Base-by-base conservation (phyloP, 306 rosid species). In the Ziziphus jujuba region DNA sequence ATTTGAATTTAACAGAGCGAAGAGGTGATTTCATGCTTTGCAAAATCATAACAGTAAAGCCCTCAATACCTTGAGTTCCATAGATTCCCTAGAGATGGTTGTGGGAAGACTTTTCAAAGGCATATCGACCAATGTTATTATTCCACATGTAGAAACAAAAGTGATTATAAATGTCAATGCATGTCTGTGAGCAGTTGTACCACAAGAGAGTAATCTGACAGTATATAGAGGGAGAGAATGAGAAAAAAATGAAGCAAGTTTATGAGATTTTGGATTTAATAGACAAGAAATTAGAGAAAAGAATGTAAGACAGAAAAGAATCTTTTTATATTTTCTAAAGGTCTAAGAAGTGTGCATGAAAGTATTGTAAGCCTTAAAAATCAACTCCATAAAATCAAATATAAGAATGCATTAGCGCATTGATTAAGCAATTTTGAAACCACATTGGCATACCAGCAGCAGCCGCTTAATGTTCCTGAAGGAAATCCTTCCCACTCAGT, bases 121-220 rank as follows among this genome's bases (percentile, higher is more conserved):
- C 98, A 93, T 93, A 77, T 93, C 98, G 84, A 93, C 84, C 77
- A 93, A 83, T 43, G 96, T 88, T 35, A 97, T 93, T 57, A 93
- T 77, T 19, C 98, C 98, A 58, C 98, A 96, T 93, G 80, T 60
- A 56, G 19, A 71, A 83, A 72, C 33, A 28, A 28, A 58, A 70
- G 2, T 13, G 20, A 20, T 28, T 28, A 28, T 28, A 28, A 28
- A 28, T 28, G 33, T 28, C n/a, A n/a, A n/a, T n/a, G n/a, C n/a
- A 28, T 2, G 33, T 28, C 4, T 28, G 33, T 28, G 33, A 28
- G 33, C 33, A 28, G 4, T 4, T 28, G 33, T 28, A 28, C 33
- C 4, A 4, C 33, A 28, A 28, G 4, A 4, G 33, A 28, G 33
- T 28, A 28, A 28, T 28, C 33, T 28, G 33, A 28, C 33, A 28